These are phyloP conservation scores for Amanita exitialis DNA, from an alignment of 768 basidiomycete genomes.

Conservation along the genomic window DNA sequence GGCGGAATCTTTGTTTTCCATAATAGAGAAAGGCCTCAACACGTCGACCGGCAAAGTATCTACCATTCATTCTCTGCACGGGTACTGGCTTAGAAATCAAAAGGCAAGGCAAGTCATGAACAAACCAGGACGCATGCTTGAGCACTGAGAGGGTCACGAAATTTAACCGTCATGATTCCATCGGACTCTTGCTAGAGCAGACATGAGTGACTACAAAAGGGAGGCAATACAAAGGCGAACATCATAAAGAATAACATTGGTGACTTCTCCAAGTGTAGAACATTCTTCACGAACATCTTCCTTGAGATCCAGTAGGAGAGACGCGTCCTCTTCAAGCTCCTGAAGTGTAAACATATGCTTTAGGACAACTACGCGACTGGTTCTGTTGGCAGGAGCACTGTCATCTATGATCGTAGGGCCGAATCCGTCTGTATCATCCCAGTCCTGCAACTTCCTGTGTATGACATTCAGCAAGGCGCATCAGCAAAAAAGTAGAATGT, in stretches of 20 bases:
- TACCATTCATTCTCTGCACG: constrained; percentile 83
- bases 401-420: constrained; percentile 61
- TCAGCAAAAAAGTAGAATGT: background rate
- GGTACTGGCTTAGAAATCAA: background rate
- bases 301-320: constrained; percentile 84
- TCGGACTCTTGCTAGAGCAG: constrained; percentile 72
- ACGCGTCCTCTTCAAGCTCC: constrained; percentile 78
- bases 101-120: background rate
- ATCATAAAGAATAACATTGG: constrained; percentile 91
- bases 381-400: constrained; percentile 30
- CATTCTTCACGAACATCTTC: constrained; percentile 96
- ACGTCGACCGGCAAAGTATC: constrained; percentile 80
- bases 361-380: constrained; percentile 80
- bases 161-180: constrained; percentile 95
- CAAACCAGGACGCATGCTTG: constrained; percentile 81
- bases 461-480: background rate
- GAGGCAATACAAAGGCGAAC: constrained; percentile 38
- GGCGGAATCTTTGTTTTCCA: constrained; percentile 75
- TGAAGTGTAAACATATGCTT: constrained; percentile 91
- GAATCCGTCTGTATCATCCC: constrained; percentile 92
- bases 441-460: constrained; percentile 79
- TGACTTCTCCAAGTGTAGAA: constrained; percentile 83
- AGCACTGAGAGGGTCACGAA: constrained; percentile 85
- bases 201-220: background rate
- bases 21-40: constrained; percentile 76